These are phyloP conservation scores for Iberis pinnata DNA, from an alignment of 345 rosid genomes.

Conservation along the genomic window DNA sequence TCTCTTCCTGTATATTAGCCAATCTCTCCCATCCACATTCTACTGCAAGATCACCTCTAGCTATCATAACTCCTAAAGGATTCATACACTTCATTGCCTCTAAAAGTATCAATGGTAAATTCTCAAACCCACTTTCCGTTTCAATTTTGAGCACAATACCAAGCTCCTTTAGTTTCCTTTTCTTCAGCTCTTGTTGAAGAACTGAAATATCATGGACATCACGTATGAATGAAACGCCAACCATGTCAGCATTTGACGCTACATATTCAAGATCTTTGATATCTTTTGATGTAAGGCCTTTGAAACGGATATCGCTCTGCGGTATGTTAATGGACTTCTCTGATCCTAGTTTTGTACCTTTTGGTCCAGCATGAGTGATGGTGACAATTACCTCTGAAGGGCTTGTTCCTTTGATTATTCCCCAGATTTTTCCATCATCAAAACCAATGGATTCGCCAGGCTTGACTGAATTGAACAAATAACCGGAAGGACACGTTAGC, in stretches of 20 bases:
- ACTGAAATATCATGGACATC: slow-evolving; percentile 45
- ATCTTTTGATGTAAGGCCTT: slow-evolving; percentile 69
- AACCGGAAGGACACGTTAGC: slow-evolving; percentile 48
- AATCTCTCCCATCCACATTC: slow-evolving; percentile 77
- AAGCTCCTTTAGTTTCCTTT: slow-evolving; percentile 38
- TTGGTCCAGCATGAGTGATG: slow-evolving; percentile 50
- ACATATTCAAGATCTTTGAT: slow-evolving; percentile 56
- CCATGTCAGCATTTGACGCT: slow-evolving; percentile 61
- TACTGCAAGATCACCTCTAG: slow-evolving; percentile 73
- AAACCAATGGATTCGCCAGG: slow-evolving; percentile 58
- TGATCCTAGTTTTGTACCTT: slow-evolving; percentile 59
- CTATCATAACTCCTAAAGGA: slow-evolving; percentile 70
- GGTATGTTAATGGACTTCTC: slow-evolving; percentile 69
- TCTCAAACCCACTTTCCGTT: slow-evolving; percentile 50
- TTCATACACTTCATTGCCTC: slow-evolving; percentile 59
- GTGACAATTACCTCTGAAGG: slow-evolving; percentile 51
- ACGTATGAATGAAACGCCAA: slow-evolving; percentile 58
- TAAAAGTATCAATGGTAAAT: slow-evolving; percentile 42
- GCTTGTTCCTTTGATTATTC: slow-evolving; percentile 48
- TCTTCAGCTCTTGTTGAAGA: slow-evolving; percentile 49
- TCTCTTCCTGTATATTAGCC: slow-evolving; percentile 63
- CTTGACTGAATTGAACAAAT: slow-evolving; percentile 55
- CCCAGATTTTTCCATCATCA: slow-evolving; percentile 71
- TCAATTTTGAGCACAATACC: slow-evolving; percentile 62
- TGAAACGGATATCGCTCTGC: slow-evolving; percentile 44